Conservation (phyloP, 257 asterid species). For the Solanum dulcamara region DNA sequence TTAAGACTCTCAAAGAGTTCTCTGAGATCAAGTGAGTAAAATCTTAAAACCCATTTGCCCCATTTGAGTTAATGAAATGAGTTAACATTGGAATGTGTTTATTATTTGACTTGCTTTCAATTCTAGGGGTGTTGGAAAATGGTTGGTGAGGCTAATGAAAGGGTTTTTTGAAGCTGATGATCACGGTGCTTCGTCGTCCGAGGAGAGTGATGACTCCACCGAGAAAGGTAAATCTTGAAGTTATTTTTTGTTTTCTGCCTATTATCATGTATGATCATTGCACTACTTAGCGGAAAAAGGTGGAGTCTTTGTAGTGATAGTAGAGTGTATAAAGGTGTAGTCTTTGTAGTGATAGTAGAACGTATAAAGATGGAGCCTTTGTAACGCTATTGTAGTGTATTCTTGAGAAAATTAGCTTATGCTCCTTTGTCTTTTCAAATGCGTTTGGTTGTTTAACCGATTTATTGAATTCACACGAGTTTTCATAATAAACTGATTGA, state of each 20-base stretch:
- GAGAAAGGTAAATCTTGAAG: constrained; percentile 32
- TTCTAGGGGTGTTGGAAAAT: constrained; percentile 85
- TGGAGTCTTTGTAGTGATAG: no score
- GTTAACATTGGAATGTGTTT: background rate
- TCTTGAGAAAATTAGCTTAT: background rate
- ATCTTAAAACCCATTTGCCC: background rate
- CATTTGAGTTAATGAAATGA: background rate
- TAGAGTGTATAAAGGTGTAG: background rate
- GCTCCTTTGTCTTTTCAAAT: background rate
- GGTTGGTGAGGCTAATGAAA: constrained; percentile 83
- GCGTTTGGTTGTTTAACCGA: background rate
- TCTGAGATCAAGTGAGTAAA: constrained; percentile 66
- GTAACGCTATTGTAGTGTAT: background rate
- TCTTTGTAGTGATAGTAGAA: background rate
- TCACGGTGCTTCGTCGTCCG: background rate
- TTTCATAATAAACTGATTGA: background rate
- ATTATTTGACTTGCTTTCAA: background rate
- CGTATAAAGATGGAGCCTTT: background rate
- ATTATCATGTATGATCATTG: background rate
- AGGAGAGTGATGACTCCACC: constrained; percentile 22
- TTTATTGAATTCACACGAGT: background rate
- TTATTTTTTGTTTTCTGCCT: background rate
- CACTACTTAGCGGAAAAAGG: background rate
- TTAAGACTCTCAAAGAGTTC: constrained; percentile 56
- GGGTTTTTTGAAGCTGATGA: constrained; percentile 41